A percentile compares a stretch with the other conserved stretches of the same genome.
Evolutionary conservation across 1,284 basidiomycete species (phyloP).

Genomic region (Hypsizygus ulmarius): DNA sequence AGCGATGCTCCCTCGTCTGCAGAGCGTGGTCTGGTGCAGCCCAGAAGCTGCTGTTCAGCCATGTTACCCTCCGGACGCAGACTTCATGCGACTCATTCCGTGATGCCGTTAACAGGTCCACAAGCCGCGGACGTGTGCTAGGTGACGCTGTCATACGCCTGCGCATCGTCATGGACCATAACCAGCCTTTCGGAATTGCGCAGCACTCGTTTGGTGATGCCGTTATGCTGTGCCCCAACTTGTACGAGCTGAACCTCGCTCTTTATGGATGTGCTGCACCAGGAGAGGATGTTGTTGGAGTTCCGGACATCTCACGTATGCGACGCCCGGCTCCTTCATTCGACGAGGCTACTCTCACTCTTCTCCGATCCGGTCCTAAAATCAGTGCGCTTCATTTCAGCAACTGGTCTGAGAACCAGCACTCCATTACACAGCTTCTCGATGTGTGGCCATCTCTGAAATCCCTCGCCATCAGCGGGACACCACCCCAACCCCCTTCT

Average conservation of each 20-base stretch:
- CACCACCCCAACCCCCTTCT: conserved; percentile 49
- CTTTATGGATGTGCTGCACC: conserved; percentile 56
- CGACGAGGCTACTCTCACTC: conserved; percentile 47
- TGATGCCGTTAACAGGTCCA: conserved; percentile 44
- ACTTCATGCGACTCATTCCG: conserved; percentile 53
- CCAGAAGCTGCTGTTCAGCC: conserved; percentile 62
- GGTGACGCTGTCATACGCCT: conserved; percentile 52
- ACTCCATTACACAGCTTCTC: conserved; percentile 59
- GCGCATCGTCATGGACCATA: conserved; percentile 58
- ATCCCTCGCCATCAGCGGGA: conserved; percentile 57
- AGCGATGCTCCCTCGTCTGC: conserved; percentile 58
- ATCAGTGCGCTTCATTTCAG: conserved; percentile 58
- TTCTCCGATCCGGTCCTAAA: conserved; percentile 51
- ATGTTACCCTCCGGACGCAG: conserved; percentile 51
- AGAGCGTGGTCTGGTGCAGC: conserved; percentile 58
- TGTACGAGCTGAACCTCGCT: conserved; percentile 53
- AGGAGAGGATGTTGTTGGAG: conserved; percentile 44
- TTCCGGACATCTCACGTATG: conserved; percentile 45
- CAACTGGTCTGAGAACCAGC: conserved; percentile 66
- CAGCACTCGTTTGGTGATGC: conserved; percentile 56
- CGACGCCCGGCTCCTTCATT: conserved; percentile 53
- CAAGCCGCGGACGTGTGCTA: conserved; percentile 46
- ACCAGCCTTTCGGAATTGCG: conserved; percentile 57
- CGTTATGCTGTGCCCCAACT: conserved; percentile 55
- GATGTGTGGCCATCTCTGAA: conserved; percentile 56